Conservation (phyloP, 2,329 filamentous ascomycete genomes). For the Endocalyx cinctus region DNA sequence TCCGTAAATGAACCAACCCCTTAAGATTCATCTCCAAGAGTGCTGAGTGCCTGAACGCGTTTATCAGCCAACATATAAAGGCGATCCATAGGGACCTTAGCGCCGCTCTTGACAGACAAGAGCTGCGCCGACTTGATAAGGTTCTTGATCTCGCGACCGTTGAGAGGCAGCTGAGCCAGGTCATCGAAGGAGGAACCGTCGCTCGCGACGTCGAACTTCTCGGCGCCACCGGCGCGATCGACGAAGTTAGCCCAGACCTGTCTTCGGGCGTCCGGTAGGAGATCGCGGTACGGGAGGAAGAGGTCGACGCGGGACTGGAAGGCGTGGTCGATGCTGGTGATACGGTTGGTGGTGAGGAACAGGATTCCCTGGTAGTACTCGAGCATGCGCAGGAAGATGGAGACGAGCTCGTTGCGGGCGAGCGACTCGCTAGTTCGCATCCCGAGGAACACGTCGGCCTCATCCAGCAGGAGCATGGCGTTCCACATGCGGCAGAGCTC, state of each 20-base stretch:
- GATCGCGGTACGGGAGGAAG: conserved; percentile 27
- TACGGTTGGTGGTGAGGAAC: conserved; percentile 35
- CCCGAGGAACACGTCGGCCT: conserved; percentile 39
- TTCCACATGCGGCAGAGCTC: conserved; percentile 36
- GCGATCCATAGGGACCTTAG: conserved; percentile 23
- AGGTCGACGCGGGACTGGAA: conserved; percentile 33
- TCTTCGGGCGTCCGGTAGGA: conserved; percentile 21
- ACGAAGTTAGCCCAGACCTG: conserved; percentile 34
- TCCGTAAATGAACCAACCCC: too few species aligned
- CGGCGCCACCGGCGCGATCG: conserved; percentile 19
- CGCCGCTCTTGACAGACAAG: conserved; percentile 25
- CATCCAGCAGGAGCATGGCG: conserved; percentile 39
- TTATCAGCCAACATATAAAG: conserved; percentile 29
- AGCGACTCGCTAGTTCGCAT: conserved; percentile 28
- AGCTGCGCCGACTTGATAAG: conserved; percentile 36
- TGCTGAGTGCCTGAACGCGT: conserved; percentile 17
- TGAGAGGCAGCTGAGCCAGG: conserved; percentile 37
- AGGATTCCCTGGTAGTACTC: conserved; percentile 33
- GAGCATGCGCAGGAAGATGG: conserved; percentile 14
- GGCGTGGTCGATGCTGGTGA: conserved; percentile 30
- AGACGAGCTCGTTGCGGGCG: conserved; percentile 35
- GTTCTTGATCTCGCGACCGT: conserved; percentile 50
- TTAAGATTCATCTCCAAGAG: too few species aligned
- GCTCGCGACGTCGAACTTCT: conserved; percentile 26
- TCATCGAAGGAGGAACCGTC: conserved; percentile 28